phyloP scores from a whole-genome alignment of 768 basidiomycete genomes.

The Lentinula sp. region DNA sequence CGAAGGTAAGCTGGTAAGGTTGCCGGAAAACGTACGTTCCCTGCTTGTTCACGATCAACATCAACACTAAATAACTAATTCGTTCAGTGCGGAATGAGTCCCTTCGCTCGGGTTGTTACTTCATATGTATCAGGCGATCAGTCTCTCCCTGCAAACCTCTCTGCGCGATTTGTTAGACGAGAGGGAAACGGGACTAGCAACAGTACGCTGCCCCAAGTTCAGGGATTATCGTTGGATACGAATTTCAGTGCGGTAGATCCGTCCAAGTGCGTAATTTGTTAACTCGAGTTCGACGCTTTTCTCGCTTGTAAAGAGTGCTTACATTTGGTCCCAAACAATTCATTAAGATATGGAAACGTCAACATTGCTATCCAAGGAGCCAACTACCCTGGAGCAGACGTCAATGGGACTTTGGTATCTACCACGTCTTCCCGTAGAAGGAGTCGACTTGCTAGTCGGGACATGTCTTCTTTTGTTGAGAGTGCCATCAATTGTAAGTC shows the following conservation, averaged over 20 bases:
- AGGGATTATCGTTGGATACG: slow-evolving; percentile 25
- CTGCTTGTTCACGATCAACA: not conserved
- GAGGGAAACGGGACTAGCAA: slow-evolving; percentile 10
- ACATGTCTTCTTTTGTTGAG: slow-evolving; percentile 21
- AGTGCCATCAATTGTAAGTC: slow-evolving; percentile 20
- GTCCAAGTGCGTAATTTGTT: slow-evolving; percentile 7
- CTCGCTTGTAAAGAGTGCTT: no score
- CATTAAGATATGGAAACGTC: slow-evolving; percentile 14
- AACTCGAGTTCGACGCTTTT: not conserved
- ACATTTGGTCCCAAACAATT: not conserved
- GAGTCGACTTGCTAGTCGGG: slow-evolving; percentile 16
- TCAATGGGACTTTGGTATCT: slow-evolving; percentile 10
- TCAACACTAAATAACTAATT: not conserved
- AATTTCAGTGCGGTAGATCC: slow-evolving; percentile 23
- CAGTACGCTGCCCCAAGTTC: slow-evolving; percentile 18
- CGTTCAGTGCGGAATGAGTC: slow-evolving; percentile 13
- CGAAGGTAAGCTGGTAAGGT: slow-evolving; percentile 25
- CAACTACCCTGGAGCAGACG: slow-evolving; percentile 14
- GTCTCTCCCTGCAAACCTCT: slow-evolving; percentile 21
- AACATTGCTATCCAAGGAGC: slow-evolving; percentile 17
- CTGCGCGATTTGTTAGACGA: slow-evolving; percentile 16
- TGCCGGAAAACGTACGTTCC: slow-evolving; percentile 24
- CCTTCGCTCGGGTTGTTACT: slow-evolving; percentile 22
- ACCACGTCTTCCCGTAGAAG: slow-evolving; percentile 9
- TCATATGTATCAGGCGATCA: slow-evolving; percentile 31